Conservation (phyloP, 805 yeast genomes). For the Brettanomyces bruxellensis region DNA sequence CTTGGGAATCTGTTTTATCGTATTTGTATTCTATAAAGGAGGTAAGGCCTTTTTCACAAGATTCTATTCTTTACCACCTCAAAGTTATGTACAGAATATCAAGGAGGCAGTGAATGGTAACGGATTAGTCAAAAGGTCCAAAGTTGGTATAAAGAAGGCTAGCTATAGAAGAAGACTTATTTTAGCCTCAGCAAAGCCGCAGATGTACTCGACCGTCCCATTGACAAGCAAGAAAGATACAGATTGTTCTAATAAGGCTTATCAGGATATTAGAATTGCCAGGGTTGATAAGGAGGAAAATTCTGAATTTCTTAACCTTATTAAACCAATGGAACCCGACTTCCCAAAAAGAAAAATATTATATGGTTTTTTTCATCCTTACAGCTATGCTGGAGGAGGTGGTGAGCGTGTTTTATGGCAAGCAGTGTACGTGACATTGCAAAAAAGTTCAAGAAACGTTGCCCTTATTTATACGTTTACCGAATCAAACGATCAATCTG, state of each 20-base stretch:
- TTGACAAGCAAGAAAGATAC: constrained; percentile 13
- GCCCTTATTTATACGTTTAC: constrained; percentile 53
- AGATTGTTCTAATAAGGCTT: constrained; percentile 7
- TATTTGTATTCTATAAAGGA: constrained; percentile 9
- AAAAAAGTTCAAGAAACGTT: constrained; percentile 37
- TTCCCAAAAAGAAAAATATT: constrained; percentile 33
- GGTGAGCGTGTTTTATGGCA: constrained; percentile 97
- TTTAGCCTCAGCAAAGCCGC: constrained; percentile 23
- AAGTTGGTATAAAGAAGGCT: constrained; percentile 20
- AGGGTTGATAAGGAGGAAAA: constrained; percentile 16
- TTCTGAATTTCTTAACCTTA: constrained; percentile 11
- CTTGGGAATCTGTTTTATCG: not conserved
- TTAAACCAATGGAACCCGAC: constrained; percentile 22
- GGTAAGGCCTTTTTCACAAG: constrained; percentile 14
- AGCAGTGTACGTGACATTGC: constrained; percentile 67
- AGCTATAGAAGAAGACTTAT: constrained; percentile 23
- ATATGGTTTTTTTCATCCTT: constrained; percentile 91
- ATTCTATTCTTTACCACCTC: constrained; percentile 21
- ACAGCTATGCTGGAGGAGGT: constrained; percentile 95
- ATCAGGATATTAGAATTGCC: constrained; percentile 18
- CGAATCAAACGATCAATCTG: constrained; percentile 14
- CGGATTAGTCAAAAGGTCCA: constrained; percentile 12
- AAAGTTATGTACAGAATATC: constrained; percentile 18
- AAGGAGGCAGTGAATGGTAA: constrained; percentile 11
- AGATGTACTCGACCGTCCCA: constrained; percentile 26